Evolutionary conservation across 257 asterid species (phyloP).

Genomic region (Capsicum pubescens): DNA sequence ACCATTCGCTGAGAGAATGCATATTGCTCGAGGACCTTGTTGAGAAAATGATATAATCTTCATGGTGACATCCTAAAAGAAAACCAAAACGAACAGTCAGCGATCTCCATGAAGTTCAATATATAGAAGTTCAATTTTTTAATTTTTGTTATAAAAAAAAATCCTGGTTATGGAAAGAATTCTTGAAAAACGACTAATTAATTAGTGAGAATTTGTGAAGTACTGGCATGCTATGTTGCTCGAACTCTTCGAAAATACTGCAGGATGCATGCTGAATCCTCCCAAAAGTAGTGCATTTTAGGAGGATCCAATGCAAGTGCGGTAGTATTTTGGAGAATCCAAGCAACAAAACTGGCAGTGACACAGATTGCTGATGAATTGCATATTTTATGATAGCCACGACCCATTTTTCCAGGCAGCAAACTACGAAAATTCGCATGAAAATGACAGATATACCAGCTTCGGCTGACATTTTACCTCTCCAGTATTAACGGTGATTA

Average conservation of each 20-base stretch:
- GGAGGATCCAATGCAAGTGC: too few relatives aligned
- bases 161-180: too few relatives aligned
- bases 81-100: not conserved
- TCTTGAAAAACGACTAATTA: not conserved
- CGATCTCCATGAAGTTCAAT: not conserved
- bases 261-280: too few relatives aligned
- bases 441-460: not conserved
- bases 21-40: constrained; percentile 87
- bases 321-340: too few relatives aligned
- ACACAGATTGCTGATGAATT: not conserved
- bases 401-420: not conserved
- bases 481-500: constrained; percentile 79
- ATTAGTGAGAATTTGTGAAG: not conserved
- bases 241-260: too few relatives aligned
- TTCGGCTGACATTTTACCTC: constrained; percentile 57
- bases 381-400: not conserved
- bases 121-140: not conserved
- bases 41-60: constrained; percentile 83
- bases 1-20: constrained; percentile 85
- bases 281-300: too few relatives aligned
- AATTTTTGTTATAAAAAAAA: too few relatives aligned
- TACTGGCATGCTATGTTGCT: not conserved
- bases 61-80: constrained; percentile 74
- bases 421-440: not conserved
- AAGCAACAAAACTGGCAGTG: too few relatives aligned